These are phyloP conservation scores for Halophytophthora polymorphica DNA, from an alignment of 352 stramenopile genomes.

Conservation along the genomic window DNA sequence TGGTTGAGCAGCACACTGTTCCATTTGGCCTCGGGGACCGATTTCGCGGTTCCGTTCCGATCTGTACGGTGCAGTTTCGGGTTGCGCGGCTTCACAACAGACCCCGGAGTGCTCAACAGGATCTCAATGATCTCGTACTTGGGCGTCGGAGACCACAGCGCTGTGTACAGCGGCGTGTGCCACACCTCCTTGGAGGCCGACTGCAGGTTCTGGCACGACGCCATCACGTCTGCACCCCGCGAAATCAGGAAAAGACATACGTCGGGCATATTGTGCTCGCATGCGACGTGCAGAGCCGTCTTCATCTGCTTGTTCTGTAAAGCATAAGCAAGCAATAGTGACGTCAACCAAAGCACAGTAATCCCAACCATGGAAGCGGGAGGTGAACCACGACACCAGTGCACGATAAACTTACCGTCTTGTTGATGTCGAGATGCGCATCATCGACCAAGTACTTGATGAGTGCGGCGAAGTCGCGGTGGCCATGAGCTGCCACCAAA, in stretches of 20 bases:
- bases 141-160: constrained; percentile 29
- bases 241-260: constrained; percentile 40
- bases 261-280: constrained; percentile 34
- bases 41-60: constrained; percentile 18
- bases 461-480: constrained; percentile 27
- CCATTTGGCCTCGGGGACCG: constrained; percentile 32
- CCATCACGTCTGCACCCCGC: constrained; percentile 36
- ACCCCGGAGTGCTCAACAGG: constrained; percentile 37
- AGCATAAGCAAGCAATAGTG: neutral
- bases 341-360: no score
- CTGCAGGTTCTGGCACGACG: constrained; percentile 39
- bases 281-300: constrained; percentile 43
- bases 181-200: constrained; percentile 28
- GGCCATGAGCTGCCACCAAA: constrained; percentile 33
- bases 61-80: constrained; percentile 31
- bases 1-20: constrained; percentile 39
- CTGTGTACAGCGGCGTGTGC: constrained; percentile 45
- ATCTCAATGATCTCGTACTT: constrained; percentile 50
- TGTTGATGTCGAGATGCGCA: constrained; percentile 37
- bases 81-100: constrained; percentile 39
- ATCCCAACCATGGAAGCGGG: no score
- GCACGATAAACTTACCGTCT: constrained; percentile 28
- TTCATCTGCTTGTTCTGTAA: constrained; percentile 49
- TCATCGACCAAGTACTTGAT: constrained; percentile 39
- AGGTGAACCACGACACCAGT: neutral